phyloP scores from a whole-genome alignment of 345 rosid species.

The Boechera divaricarpa region DNA sequence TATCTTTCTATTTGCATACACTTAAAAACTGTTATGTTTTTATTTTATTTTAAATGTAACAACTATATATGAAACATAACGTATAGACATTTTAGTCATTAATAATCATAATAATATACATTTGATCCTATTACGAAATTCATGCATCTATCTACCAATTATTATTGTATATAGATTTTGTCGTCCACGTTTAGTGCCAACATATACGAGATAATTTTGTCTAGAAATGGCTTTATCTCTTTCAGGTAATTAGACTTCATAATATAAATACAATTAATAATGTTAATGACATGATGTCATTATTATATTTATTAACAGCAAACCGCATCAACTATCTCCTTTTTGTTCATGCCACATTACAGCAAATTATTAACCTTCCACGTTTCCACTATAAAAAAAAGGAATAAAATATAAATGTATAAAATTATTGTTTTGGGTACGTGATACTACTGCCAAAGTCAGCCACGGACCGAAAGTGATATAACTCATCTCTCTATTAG shows the following conservation, averaged over 20 bases:
- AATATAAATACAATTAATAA: not conserved
- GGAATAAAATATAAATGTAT: conserved; percentile 7
- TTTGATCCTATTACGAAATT: not conserved
- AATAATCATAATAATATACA: not conserved
- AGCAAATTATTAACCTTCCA: conserved; percentile 36
- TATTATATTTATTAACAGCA: not conserved
- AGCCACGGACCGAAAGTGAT: conserved; percentile 45
- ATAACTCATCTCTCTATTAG: conserved; percentile 7
- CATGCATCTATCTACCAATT: conserved; percentile 28
- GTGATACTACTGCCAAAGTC: conserved; percentile 28
- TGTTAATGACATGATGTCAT: not conserved
- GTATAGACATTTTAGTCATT: not conserved
- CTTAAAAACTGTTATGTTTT: not conserved
- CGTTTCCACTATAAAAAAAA: conserved; percentile 22
- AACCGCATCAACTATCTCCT: conserved; percentile 21
- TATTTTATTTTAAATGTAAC: not conserved
- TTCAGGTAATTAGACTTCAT: conserved; percentile 10
- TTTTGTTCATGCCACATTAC: conserved; percentile 20
- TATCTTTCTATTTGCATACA: conserved; percentile 13
- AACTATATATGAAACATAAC: too few relatives aligned
- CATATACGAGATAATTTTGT: conserved; percentile 29
- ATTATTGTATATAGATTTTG: conserved; percentile 26
- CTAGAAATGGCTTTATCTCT: conserved; percentile 12
- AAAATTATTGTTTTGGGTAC: conserved; percentile 28
- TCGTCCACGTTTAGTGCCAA: conserved; percentile 29